These are phyloP conservation scores for Termitomyces heimii DNA, from an alignment of 768 basidiomycete genomes.

Conservation along the genomic window DNA sequence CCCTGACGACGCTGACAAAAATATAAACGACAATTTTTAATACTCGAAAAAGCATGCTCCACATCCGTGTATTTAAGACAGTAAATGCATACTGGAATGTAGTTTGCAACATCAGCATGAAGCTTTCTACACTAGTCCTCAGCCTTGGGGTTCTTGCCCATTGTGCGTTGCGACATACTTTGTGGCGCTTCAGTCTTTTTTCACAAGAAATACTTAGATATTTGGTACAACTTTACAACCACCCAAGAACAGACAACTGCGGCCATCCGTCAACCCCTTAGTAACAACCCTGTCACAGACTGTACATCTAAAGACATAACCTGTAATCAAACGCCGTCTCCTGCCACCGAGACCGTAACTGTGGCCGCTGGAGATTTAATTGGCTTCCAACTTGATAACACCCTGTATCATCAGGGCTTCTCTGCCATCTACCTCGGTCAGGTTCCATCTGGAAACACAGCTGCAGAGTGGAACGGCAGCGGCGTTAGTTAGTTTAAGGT, in stretches of 20 bases:
- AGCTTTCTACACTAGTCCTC: conserved; percentile 3
- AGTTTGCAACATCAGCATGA: neutral
- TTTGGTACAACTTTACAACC: conserved; percentile 11
- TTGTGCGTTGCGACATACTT: neutral
- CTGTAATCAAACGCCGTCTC: conserved; percentile 16
- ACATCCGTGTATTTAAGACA: neutral
- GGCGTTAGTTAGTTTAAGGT: conserved; percentile 39
- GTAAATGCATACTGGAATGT: neutral
- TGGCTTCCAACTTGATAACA: conserved; percentile 23
- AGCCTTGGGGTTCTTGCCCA: conserved; percentile 9
- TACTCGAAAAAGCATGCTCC: conserved; percentile 3
- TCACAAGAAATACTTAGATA: conserved; percentile 2
- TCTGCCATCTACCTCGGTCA: conserved; percentile 30
- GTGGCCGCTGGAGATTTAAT: conserved; percentile 21
- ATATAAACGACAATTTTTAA: neutral
- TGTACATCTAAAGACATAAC: conserved; percentile 16
- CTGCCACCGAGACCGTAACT: conserved; percentile 17
- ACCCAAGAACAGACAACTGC: conserved; percentile 8
- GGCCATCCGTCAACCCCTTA: conserved; percentile 12
- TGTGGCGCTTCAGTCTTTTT: neutral
- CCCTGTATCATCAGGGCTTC: conserved; percentile 23
- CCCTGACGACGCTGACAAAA: neutral
- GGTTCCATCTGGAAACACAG: conserved; percentile 23
- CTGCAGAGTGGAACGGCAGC: conserved; percentile 27
- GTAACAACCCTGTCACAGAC: conserved; percentile 11